Evolutionary conservation across 176 grass and related monocot species (phyloP).

Genomic region (Zea luxurians): DNA sequence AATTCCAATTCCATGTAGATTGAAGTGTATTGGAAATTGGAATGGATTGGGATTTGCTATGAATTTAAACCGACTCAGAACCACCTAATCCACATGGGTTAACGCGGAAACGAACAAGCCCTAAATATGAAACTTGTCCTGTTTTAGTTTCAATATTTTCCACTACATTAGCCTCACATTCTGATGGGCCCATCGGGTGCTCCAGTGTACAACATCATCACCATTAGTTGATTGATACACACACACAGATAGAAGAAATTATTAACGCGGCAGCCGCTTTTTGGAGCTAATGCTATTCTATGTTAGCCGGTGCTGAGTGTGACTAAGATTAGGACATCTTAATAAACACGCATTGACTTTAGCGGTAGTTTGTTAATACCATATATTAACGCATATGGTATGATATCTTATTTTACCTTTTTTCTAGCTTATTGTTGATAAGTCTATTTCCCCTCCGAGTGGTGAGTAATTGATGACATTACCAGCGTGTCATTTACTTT

Average conservation of each 20-base stretch:
- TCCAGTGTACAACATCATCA: not conserved
- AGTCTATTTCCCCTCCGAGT: not conserved
- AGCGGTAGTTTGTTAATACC: not conserved
- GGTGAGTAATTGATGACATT: not conserved
- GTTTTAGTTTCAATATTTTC: slow-evolving; percentile 20
- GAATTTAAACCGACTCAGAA: too few species aligned
- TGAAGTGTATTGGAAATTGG: too few species aligned
- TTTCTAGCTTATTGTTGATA: slow-evolving; percentile 4
- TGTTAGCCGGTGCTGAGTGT: not conserved
- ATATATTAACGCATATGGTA: not conserved
- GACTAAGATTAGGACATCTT: slow-evolving; percentile 8
- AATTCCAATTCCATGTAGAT: too few species aligned
- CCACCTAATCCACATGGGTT: too few species aligned
- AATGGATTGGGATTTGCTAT: too few species aligned
- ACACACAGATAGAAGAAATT: not conserved
- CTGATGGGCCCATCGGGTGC: slow-evolving; percentile 24
- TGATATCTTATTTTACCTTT: not conserved
- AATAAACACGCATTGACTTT: not conserved
- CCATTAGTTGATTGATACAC: not conserved
- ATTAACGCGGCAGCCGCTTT: not conserved
- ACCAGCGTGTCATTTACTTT: slow-evolving; percentile 15
- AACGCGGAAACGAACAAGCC: too few species aligned
- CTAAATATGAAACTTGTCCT: not conserved
- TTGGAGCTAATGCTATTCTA: slow-evolving; percentile 34
- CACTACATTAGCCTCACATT: slow-evolving; percentile 13